These are phyloP conservation scores for Pestalotiopsis fici DNA, from an alignment of 2,329 filamentous ascomycete genomes.

Conservation along the genomic window DNA sequence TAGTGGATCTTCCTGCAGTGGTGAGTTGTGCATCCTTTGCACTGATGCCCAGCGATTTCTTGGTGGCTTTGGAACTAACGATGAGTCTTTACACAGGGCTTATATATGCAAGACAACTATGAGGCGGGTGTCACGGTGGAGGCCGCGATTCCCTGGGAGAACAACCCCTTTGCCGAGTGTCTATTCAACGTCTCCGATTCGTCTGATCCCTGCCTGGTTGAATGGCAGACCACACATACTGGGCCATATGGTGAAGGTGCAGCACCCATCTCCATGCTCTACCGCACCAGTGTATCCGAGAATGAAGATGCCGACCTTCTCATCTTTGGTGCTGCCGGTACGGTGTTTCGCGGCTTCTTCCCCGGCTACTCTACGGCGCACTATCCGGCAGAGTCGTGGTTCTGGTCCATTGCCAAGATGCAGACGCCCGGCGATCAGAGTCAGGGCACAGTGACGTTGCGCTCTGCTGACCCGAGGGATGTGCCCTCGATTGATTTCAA, in stretches of 20 bases:
- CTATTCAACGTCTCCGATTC: slow-evolving; percentile 22
- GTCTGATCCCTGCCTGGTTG: slow-evolving; percentile 14
- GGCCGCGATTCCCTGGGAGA: background rate
- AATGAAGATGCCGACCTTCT: slow-evolving; percentile 49
- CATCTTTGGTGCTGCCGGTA: slow-evolving; percentile 12
- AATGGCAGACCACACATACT: slow-evolving; percentile 3
- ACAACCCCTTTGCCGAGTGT: slow-evolving; percentile 28
- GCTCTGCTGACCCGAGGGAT: slow-evolving; percentile 18
- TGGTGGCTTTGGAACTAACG: too few species aligned
- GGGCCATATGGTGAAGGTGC: background rate
- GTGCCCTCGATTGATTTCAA: slow-evolving; percentile 18
- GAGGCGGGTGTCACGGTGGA: background rate
- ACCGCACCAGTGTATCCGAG: slow-evolving; percentile 25
- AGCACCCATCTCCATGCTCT: slow-evolving; percentile 16
- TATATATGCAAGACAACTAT: background rate
- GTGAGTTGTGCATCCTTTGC: background rate
- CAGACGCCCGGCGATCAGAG: slow-evolving; percentile 13
- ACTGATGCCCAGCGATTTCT: too few species aligned
- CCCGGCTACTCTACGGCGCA: slow-evolving; percentile 14
- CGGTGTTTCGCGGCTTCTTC: slow-evolving; percentile 21
- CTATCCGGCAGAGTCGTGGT: slow-evolving; percentile 13
- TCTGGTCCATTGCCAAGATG: slow-evolving; percentile 20
- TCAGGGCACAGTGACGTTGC: slow-evolving; percentile 19
- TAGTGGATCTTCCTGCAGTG: slow-evolving; percentile 47
- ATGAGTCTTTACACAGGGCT: background rate